Evolutionary conservation across 352 stramenopile species (phyloP), one percentile per base, ranked within the genome.

Genomic region (Phytopythium ostracodes): DNA sequence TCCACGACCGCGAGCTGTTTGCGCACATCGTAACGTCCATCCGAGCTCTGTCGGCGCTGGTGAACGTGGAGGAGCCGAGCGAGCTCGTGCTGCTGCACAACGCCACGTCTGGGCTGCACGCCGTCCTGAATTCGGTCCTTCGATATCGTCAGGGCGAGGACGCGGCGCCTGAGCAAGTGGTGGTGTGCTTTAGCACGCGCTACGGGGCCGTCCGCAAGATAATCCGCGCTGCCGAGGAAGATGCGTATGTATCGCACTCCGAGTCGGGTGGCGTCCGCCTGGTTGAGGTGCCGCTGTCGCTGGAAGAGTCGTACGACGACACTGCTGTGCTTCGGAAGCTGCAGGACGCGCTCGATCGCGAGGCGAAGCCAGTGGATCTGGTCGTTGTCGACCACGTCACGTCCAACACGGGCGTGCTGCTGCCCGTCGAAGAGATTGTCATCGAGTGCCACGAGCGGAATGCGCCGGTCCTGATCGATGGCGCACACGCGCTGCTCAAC

Each of bases 161-260:
- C 44, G 0, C 36, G 6, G 11, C 25, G 67, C 2, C n/a, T 14
- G 64, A 79, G 36, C 68, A 72, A 12, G 75, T 81, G 35, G 76
- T 94, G 20, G 49, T 95, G 24, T 79, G 79, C 50, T 91, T 96
- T 35, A 90, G 73, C 61, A 96, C 91, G 31, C 78, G 82, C 6
- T 98, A 98, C 62, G 95, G 92, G 11, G 91, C 88, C n/a, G 86
- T 97, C 9, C 92, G 96, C 61, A 98, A 98, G 70, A 98, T 98
- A 76, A 75, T 94, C 40, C 73, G 82, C 35, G 64, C 33, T 8
- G 35, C 64, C 1, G 60, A 87, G 15, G 57, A 81, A 58, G 46
- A 53, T 27, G 12, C 49, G 33, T 10, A 10, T 14, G 33, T 14
- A 14, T 38, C 10, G 10, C 3, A 38, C 25, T 15, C 24, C 27